A percentile compares a stretch with the other conserved stretches of the same genome.
phyloP scores from a whole-genome alignment of 2,329 filamentous ascomycete species.

The Trichophyton simii region DNA sequence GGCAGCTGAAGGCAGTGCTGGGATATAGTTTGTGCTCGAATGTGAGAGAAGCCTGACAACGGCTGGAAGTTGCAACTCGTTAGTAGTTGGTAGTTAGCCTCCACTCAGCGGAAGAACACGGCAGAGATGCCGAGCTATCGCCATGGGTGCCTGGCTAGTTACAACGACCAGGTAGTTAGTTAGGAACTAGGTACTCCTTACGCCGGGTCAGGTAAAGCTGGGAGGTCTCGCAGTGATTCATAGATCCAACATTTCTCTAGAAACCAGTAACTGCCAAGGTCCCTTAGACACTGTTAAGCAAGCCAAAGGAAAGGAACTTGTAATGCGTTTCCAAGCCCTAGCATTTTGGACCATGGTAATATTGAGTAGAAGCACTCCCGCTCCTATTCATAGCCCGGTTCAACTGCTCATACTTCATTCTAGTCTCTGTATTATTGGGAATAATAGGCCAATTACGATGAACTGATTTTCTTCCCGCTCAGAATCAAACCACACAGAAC shows the following conservation, averaged over 20 bases:
- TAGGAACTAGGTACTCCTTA: no score
- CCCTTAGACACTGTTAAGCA: background rate
- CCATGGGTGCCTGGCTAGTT: no score
- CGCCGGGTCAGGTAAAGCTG: background rate
- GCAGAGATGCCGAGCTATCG: no score
- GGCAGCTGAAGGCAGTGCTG: no score
- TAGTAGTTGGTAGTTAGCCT: no score
- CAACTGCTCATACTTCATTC: background rate
- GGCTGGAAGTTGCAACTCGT: no score
- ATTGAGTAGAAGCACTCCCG: background rate
- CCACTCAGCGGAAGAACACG: no score
- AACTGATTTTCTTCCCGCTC: background rate
- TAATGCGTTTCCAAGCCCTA: background rate
- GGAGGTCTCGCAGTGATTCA: background rate
- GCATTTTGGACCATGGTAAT: background rate
- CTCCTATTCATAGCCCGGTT: background rate
- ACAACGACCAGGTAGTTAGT: no score
- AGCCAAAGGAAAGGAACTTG: background rate
- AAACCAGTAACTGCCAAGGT: background rate
- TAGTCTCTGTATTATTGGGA: background rate
- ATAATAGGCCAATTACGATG: background rate
- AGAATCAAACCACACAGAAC: background rate
- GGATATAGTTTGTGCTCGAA: no score
- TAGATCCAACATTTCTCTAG: background rate
- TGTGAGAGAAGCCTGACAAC: no score